Conservation (phyloP, 495 filamentous ascomycete species). For the Xylaria bambusicola region DNA sequence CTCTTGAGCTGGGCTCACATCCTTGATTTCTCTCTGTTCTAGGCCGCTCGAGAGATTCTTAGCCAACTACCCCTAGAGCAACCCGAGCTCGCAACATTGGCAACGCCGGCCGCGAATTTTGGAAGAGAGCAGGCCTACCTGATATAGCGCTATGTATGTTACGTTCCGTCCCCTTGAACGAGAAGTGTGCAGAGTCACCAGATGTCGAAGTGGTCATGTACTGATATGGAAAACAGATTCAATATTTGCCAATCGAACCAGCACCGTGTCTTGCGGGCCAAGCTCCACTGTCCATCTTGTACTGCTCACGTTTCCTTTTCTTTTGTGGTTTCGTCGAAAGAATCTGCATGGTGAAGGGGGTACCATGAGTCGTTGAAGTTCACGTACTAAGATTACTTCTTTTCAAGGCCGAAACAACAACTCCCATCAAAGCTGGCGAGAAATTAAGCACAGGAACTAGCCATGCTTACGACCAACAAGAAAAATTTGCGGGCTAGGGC, state of each 20-base stretch:
- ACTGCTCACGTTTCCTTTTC: neutral
- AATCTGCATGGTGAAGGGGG: neutral
- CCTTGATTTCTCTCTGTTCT: neutral
- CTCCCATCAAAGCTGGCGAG: neutral
- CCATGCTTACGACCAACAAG: neutral
- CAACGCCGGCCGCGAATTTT: neutral
- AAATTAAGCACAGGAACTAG: neutral
- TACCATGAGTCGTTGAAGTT: neutral
- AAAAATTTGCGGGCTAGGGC: constrained; percentile 7
- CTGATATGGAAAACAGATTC: neutral
- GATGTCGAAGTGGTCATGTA: neutral
- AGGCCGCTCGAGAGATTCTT: neutral
- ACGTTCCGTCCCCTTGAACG: neutral
- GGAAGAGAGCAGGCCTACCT: neutral
- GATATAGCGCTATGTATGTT: neutral
- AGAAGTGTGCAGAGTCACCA: neutral
- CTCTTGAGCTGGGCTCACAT: neutral
- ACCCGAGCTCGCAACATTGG: neutral
- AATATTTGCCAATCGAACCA: neutral
- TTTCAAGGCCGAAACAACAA: constrained; percentile 4
- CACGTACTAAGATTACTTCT: neutral
- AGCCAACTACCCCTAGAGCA: neutral
- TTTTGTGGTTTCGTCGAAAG: neutral
- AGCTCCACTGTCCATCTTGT: constrained; percentile 1
- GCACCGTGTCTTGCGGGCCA: neutral